Conservation (phyloP, 2,329 filamentous ascomycete genomes). For the Phaeosphaeriaceae sp. region DNA sequence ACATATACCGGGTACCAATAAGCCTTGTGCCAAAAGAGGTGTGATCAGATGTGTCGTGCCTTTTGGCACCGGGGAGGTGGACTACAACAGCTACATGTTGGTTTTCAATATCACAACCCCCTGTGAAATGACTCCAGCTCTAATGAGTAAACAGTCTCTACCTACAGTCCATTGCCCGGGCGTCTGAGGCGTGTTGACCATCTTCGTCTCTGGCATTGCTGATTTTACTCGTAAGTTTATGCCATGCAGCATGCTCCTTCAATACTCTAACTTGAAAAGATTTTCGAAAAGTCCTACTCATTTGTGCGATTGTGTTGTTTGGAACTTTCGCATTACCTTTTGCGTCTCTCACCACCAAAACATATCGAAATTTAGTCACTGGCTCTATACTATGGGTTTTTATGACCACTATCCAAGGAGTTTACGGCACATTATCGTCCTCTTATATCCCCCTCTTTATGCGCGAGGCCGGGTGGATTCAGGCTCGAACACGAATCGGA, state of each 20-base stretch:
- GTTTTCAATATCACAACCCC: background rate
- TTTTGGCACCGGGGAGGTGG: slow-evolving; percentile 22
- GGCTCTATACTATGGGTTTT: slow-evolving; percentile 17
- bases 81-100: slow-evolving; percentile 25
- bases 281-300: slow-evolving; percentile 16
- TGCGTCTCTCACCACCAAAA: slow-evolving; percentile 13
- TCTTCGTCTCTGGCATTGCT: slow-evolving; percentile 21
- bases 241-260: background rate
- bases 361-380: slow-evolving; percentile 17
- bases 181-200: slow-evolving; percentile 18
- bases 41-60: slow-evolving; percentile 21
- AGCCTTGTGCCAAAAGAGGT: slow-evolving; percentile 14
- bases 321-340: slow-evolving; percentile 21
- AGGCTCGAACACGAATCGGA: slow-evolving; percentile 3
- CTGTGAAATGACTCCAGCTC: background rate
- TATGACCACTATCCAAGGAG: slow-evolving; percentile 18
- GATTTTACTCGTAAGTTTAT: slow-evolving; percentile 20
- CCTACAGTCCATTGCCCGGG: slow-evolving; percentile 23
- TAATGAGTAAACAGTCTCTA: slow-evolving; percentile 10
- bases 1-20: slow-evolving; percentile 5
- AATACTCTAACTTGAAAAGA: background rate
- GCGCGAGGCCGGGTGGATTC: slow-evolving; percentile 20
- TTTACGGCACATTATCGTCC: slow-evolving; percentile 22
- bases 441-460: slow-evolving; percentile 30
- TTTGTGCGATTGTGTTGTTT: slow-evolving; percentile 14